Evolutionary conservation across 2,329 filamentous ascomycete species (phyloP).

Genomic region (Rhynchosporium agropyri): DNA sequence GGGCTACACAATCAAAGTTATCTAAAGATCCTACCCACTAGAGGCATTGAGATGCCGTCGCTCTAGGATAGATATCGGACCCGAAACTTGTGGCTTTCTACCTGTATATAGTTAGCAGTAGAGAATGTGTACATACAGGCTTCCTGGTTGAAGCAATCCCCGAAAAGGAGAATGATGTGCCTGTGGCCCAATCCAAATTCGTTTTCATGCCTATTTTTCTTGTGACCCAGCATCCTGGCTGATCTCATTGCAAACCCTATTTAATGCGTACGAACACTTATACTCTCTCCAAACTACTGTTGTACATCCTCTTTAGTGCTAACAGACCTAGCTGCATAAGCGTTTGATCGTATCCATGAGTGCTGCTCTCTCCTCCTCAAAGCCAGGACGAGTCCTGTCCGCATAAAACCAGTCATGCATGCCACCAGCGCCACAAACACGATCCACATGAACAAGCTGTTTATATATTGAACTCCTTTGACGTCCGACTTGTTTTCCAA

Average conservation of each 20-base stretch:
- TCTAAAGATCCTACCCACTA: background rate
- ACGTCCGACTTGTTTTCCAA: background rate
- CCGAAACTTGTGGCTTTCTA: background rate
- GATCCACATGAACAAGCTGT: background rate
- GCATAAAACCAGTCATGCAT: background rate
- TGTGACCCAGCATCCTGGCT: background rate
- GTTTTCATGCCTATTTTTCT: no score
- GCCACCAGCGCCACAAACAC: background rate
- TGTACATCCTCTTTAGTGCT: background rate
- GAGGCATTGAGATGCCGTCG: no score
- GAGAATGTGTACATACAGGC: background rate
- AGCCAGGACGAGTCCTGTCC: background rate
- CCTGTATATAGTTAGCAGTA: conserved; percentile 5
- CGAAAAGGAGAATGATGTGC: no score
- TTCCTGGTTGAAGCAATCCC: no score
- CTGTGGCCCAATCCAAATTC: no score
- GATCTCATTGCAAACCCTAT: background rate
- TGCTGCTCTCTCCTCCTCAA: background rate
- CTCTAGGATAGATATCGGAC: no score
- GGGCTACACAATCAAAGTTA: conserved; percentile 18
- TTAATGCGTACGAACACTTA: background rate
- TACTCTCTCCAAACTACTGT: background rate
- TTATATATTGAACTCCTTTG: background rate
- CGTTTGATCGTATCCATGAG: no score
- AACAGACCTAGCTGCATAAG: background rate